These are phyloP conservation scores for Pseudocercospora fuligena DNA, from an alignment of 2,329 filamentous ascomycete species.

Conservation along the genomic window DNA sequence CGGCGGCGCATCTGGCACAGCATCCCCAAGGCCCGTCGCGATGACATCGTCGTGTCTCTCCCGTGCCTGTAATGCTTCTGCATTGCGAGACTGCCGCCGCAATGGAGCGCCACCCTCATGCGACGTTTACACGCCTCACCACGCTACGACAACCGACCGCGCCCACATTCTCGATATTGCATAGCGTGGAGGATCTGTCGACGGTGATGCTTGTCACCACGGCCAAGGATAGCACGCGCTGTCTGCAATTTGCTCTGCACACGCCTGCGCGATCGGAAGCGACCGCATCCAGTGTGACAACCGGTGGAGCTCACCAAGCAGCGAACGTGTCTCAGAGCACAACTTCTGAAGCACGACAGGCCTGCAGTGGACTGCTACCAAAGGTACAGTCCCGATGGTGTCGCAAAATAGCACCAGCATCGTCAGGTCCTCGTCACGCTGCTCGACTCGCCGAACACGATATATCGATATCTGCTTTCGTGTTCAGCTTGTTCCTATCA, in stretches of 20 bases:
- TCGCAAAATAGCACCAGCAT: slow-evolving; percentile 9
- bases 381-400: background rate
- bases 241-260: background rate
- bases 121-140: background rate
- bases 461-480: slow-evolving; percentile 4
- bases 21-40: background rate
- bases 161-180: background rate
- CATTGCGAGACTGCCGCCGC: background rate
- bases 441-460: slow-evolving; percentile 5
- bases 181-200: slow-evolving; percentile 4
- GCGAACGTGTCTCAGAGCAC: slow-evolving; percentile 9
- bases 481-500: background rate
- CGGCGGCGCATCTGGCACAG: background rate
- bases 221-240: background rate
- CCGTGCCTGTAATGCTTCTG: background rate
- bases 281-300: background rate
- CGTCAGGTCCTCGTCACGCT: background rate
- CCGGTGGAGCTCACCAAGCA: background rate
- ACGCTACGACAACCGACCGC: background rate
- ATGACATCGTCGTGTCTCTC: background rate
- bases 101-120: background rate
- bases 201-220: background rate
- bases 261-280: background rate
- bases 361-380: slow-evolving; percentile 1
- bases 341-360: background rate